Evolutionary conservation across 2,329 filamentous ascomycete genomes (phyloP).

Genomic region (Hymenoscyphus albidus): DNA sequence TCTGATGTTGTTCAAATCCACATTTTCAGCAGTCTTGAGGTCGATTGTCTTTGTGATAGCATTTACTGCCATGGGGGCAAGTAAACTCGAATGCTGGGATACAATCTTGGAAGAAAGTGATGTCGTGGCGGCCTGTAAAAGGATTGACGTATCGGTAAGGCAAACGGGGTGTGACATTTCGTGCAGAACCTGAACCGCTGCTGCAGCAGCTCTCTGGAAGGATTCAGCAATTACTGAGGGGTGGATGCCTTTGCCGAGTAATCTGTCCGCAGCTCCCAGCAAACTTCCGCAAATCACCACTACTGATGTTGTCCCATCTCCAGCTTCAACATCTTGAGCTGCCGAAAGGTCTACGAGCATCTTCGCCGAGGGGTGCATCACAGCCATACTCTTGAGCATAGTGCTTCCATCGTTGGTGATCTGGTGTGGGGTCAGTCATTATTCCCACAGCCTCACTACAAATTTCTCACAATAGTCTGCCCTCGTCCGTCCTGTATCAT

Average conservation of each 20-base stretch:
- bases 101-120: slow-evolving; percentile 98
- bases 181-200: slow-evolving; percentile 84
- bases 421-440: slow-evolving; percentile 64
- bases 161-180: slow-evolving; percentile 94
- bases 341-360: slow-evolving; percentile 98
- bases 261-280: slow-evolving; percentile 85
- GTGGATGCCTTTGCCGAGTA: slow-evolving; percentile 91
- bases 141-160: slow-evolving; percentile 79
- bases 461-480: slow-evolving; percentile 61
- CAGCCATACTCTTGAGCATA: slow-evolving; percentile 98
- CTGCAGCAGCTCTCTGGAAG: slow-evolving; percentile 89
- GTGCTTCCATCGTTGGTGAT: slow-evolving; percentile 99
- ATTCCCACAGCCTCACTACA: slow-evolving; percentile 81
- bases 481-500: slow-evolving; percentile 71
- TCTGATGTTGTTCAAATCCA: slow-evolving; percentile 92
- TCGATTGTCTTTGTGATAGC: slow-evolving; percentile 95
- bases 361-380: slow-evolving; percentile 98
- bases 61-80: slow-evolving; percentile 98
- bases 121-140: slow-evolving; percentile 94
- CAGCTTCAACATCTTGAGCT: slow-evolving; percentile 96
- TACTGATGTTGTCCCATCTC: slow-evolving; percentile 96
- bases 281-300: slow-evolving; percentile 97
- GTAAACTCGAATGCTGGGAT: slow-evolving; percentile 88
- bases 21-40: slow-evolving; percentile 90
- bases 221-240: slow-evolving; percentile 96